Conservation (phyloP, 192 early-diverging fungal species). For the Chytriomyces sp. region DNA sequence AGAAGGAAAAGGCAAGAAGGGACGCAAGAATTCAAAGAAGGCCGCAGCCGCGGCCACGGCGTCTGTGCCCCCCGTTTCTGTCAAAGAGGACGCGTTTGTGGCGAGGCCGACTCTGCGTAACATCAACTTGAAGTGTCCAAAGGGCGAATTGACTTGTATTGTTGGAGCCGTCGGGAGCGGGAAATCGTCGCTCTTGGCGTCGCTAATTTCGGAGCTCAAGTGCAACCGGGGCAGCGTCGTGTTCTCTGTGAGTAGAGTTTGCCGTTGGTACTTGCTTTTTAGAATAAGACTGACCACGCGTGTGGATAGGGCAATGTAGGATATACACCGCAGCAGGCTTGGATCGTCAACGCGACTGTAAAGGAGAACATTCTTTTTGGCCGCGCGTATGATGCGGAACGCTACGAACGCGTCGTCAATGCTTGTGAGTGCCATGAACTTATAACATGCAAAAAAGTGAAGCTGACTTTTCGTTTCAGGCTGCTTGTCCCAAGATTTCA, state of each 20-base stretch:
- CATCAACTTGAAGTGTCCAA: constrained; percentile 50
- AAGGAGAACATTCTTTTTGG: constrained; percentile 74
- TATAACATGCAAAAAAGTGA: constrained; percentile 46
- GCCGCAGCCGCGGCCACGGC: constrained; percentile 11
- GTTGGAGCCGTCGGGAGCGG: constrained; percentile 82
- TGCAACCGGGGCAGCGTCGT: constrained; percentile 46
- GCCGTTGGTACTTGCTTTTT: too few species aligned
- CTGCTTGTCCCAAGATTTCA: constrained; percentile 65
- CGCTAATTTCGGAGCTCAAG: constrained; percentile 80
- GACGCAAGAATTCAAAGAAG: too few species aligned
- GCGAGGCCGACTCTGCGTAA: constrained; percentile 38
- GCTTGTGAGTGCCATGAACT: constrained; percentile 71
- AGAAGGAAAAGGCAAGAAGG: constrained; percentile 24
- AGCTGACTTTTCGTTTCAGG: constrained; percentile 45
- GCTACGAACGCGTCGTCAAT: constrained; percentile 64
- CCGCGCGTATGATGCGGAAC: constrained; percentile 54
- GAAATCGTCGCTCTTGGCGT: constrained; percentile 78
- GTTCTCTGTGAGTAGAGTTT: not conserved
- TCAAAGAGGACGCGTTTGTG: too few species aligned
- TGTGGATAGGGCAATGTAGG: too few species aligned
- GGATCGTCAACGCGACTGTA: constrained; percentile 59
- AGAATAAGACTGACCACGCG: too few species aligned
- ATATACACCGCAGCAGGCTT: constrained; percentile 62
- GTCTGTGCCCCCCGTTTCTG: not conserved
- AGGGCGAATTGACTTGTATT: constrained; percentile 68